Conservation (phyloP, 1,284 basidiomycete species). For the Tylopilus orsonianus region DNA sequence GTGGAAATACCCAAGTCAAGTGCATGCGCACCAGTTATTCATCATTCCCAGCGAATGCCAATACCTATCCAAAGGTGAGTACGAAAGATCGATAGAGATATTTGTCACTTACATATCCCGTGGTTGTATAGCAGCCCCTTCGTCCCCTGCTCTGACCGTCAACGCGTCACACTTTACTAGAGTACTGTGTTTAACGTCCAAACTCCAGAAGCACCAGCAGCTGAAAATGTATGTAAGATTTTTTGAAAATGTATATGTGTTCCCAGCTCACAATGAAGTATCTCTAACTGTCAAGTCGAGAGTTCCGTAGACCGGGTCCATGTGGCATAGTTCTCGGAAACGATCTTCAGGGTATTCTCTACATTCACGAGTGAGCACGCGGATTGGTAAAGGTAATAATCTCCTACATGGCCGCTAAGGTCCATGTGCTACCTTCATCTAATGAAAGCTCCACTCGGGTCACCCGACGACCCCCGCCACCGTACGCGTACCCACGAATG, state of each 20-base stretch:
- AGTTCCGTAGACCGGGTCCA: conserved; percentile 31
- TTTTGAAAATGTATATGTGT: background rate
- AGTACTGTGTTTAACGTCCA: conserved; percentile 39
- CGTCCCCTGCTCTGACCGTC: conserved; percentile 60
- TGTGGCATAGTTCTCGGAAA: conserved; percentile 24
- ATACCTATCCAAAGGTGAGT: conserved; percentile 31
- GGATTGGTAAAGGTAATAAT: conserved; percentile 5
- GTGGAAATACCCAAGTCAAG: background rate
- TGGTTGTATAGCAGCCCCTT: conserved; percentile 48
- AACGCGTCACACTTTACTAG: conserved; percentile 43
- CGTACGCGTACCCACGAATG: conserved; percentile 61
- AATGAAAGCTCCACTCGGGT: conserved; percentile 61
- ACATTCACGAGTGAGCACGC: conserved; percentile 3
- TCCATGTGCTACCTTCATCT: conserved; percentile 60
- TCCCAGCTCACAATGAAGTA: conserved; percentile 43
- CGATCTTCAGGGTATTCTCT: conserved; percentile 55
- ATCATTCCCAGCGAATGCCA: conserved; percentile 59
- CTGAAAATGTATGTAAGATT: conserved; percentile 21
- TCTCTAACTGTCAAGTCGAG: conserved; percentile 52
- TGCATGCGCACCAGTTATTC: conserved; percentile 46
- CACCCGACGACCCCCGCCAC: conserved; percentile 64
- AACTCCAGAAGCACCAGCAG: conserved; percentile 69
- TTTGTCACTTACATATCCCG: conserved; percentile 41
- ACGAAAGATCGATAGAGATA: background rate
- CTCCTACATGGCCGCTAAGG: conserved; percentile 43